phyloP scores from a whole-genome alignment of 768 basidiomycete genomes.

The Podaxis carcinomalis region DNA sequence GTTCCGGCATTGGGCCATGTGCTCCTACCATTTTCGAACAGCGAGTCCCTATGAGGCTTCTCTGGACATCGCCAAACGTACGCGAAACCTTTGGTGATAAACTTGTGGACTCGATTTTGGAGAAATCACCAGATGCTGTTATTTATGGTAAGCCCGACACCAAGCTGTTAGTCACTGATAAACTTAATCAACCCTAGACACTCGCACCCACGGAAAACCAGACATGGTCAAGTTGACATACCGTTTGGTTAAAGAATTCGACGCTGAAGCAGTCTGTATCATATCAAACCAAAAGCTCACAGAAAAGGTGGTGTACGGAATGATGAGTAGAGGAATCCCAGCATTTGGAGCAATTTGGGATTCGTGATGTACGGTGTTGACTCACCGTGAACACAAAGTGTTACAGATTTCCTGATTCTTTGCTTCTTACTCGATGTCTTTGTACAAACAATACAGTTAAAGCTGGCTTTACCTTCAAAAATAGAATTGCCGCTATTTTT shows the following conservation, averaged over 20 bases:
- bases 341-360: conserved; percentile 63
- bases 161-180: neutral
- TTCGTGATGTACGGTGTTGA: conserved; percentile 27
- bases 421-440: no score
- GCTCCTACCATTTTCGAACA: conserved; percentile 49
- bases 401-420: no score
- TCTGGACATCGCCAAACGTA: conserved; percentile 63
- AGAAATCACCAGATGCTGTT: conserved; percentile 50
- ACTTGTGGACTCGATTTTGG: conserved; percentile 51
- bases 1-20: conserved; percentile 58
- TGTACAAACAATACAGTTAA: no score
- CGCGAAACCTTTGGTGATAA: conserved; percentile 59
- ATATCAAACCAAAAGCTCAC: conserved; percentile 59
- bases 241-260: conserved; percentile 41
- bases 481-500: no score
- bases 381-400: no score
- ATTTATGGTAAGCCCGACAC: conserved; percentile 40
- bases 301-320: conserved; percentile 53
- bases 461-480: no score
- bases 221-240: conserved; percentile 46
- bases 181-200: conserved; percentile 25
- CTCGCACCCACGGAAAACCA: conserved; percentile 40
- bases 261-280: conserved; percentile 51
- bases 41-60: conserved; percentile 45
- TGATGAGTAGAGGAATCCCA: conserved; percentile 57